Conservation (phyloP, 164 flowering plant species). For the Sextonia rubra region DNA sequence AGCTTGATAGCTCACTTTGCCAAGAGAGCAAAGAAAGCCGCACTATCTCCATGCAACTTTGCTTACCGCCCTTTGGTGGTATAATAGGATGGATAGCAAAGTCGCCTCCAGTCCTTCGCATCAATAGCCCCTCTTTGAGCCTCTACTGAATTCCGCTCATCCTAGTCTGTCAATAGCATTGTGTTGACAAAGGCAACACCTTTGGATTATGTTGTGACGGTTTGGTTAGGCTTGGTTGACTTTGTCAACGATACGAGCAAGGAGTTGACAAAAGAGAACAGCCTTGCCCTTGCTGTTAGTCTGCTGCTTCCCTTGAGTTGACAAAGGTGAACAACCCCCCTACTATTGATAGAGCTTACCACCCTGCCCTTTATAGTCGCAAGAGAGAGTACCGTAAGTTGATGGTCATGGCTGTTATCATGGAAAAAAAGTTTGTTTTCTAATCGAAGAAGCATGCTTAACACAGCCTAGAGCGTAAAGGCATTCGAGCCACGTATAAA, state of each 20-base stretch:
- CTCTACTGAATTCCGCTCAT: no score
- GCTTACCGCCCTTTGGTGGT: no score
- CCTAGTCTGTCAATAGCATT: no score
- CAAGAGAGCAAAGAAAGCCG: no score
- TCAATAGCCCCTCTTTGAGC: no score
- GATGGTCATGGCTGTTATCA: slow-evolving; percentile 1
- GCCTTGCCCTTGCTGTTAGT: no score
- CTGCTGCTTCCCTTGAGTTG: no score
- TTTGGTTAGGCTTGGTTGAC: not conserved
- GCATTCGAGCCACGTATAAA: not conserved
- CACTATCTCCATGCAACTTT: no score
- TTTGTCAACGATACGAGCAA: slow-evolving; percentile 3
- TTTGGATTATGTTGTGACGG: not conserved
- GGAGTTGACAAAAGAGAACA: slow-evolving; percentile 5
- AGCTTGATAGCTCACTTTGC: no score
- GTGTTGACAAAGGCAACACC: no score
- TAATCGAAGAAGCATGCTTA: slow-evolving; percentile 2
- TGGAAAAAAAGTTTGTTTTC: slow-evolving; percentile 4
- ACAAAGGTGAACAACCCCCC: slow-evolving; percentile 1
- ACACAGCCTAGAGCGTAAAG: not conserved
- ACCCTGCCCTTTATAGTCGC: slow-evolving; percentile 1
- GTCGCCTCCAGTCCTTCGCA: no score
- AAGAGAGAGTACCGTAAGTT: slow-evolving; percentile 3
- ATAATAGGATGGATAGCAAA: no score
- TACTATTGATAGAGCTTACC: slow-evolving; percentile 1